Evolutionary conservation across 495 filamentous ascomycete species (phyloP), one percentile per base, ranked within the genome.

Genomic region (Entonaema liquescens): DNA sequence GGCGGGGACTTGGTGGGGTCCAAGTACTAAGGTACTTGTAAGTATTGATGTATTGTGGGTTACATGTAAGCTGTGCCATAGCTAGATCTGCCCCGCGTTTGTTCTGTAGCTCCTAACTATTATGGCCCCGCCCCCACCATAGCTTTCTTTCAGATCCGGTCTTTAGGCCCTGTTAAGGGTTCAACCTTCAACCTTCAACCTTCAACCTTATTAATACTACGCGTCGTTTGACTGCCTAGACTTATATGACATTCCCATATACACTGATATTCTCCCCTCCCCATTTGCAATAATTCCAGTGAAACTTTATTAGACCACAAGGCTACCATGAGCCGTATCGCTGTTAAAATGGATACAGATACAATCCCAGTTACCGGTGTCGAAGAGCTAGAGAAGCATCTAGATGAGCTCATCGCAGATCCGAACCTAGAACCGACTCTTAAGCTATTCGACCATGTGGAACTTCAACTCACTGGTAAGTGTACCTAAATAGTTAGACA

Each of bases 361-460:
- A 75, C 56, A 11, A 70, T 73, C 19, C 80, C 82, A 31, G 74
- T 84, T 19, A 76, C 74, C 2, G 84, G 84, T 21, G 70, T 86
- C 36, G 80, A 84, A 17, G 84, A 85, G 47, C 75, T 87, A 58
- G 78, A 83, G 58, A 76, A 70, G 21, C 85, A 88, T 68, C 74
- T 88, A 21, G 81, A 84, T 52, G 71, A 82, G 15, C 76, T 88
- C n/a, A 59, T 81, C 47, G 62, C 62, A 29, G 79, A 83, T 67
- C 76, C 84, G 8, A 67, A 60, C 4, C 59, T 80, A 4, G 62
- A 75, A 0, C 76, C 84, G 25, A 79, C 80, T 68, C 70, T 68
- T 12, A 85, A 85, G 69, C 73, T 87, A 2, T 85, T 87, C 44
- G 85, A 88, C 62, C 79, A 86, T 67, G 80, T 88, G 29, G 82